phyloP scores from a whole-genome alignment of 2,329 filamentous ascomycete genomes.

The Verticillium zaregamsianum region DNA sequence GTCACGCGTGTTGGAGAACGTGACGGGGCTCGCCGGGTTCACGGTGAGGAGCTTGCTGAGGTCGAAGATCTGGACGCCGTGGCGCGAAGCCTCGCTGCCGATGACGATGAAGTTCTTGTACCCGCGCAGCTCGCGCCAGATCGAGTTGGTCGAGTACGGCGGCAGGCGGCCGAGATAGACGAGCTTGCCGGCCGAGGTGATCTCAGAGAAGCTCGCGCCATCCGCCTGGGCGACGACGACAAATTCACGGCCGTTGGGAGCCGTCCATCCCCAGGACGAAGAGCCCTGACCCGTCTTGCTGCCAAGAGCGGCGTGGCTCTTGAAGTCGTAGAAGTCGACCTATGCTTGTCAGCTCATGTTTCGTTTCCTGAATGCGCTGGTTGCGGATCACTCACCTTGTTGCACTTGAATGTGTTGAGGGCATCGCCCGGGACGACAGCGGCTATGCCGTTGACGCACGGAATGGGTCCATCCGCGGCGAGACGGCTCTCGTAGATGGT shows the following conservation, averaged over 20 bases:
- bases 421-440: conserved; percentile 14
- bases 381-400: conserved; percentile 14
- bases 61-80: conserved; percentile 61
- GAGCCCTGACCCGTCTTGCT: conserved; percentile 26
- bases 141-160: conserved; percentile 28
- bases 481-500: conserved; percentile 8
- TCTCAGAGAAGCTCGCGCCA: conserved; percentile 45
- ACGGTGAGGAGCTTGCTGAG: conserved; percentile 47
- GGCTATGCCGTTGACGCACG: conserved; percentile 25
- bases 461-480: conserved; percentile 3
- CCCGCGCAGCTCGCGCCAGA: conserved; percentile 36
- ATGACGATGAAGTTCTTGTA: conserved; percentile 30
- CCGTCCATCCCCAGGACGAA: conserved; percentile 5
- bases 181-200: conserved; percentile 37
- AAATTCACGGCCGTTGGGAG: conserved; percentile 38
- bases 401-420: conserved; percentile 24
- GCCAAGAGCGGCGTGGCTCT: conserved; percentile 31
- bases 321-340: conserved; percentile 32
- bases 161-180: conserved; percentile 42
- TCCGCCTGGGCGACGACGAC: conserved; percentile 42
- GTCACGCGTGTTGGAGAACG: conserved; percentile 28
- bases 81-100: conserved; percentile 36
- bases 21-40: conserved; percentile 30
- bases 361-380: background rate
- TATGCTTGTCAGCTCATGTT: background rate